Evolutionary conservation across 2,329 filamentous ascomycete genomes (phyloP).

Genomic region (Helicocarpus griseus): DNA sequence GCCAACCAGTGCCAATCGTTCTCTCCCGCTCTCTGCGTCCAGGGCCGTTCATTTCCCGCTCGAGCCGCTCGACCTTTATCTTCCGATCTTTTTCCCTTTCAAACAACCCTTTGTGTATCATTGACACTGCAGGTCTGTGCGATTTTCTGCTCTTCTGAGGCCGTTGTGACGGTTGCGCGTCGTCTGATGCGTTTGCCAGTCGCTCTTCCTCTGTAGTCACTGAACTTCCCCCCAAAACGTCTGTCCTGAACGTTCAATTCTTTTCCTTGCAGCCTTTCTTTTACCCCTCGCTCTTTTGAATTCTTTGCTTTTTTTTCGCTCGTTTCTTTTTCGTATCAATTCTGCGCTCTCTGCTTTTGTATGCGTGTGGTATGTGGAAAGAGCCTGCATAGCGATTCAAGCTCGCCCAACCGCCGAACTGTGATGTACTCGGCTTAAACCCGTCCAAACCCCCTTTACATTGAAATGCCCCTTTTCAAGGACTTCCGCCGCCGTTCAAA

Average conservation of each 20-base stretch:
- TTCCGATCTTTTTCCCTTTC: no score
- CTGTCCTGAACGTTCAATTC: background rate
- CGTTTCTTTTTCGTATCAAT: background rate
- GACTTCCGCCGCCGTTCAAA: constrained; percentile 67
- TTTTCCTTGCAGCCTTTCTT: background rate
- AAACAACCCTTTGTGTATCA: no score
- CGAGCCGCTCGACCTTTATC: no score
- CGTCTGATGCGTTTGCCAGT: background rate
- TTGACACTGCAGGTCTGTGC: no score
- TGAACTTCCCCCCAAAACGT: background rate
- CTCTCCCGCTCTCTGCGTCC: no score
- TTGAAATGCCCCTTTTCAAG: constrained; percentile 55
- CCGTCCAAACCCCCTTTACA: background rate
- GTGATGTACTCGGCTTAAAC: background rate
- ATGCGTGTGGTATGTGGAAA: no score
- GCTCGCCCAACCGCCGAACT: background rate
- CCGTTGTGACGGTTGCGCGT: background rate
- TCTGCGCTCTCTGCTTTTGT: background rate
- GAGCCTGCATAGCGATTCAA: background rate
- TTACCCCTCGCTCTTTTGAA: background rate
- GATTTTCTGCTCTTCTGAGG: background rate
- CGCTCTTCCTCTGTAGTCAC: background rate
- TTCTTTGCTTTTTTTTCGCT: background rate
- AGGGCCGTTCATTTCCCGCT: no score
- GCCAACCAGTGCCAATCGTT: no score